These are phyloP conservation scores for Dryas drummondii DNA, from an alignment of 306 rosid genomes.

Conservation along the genomic window DNA sequence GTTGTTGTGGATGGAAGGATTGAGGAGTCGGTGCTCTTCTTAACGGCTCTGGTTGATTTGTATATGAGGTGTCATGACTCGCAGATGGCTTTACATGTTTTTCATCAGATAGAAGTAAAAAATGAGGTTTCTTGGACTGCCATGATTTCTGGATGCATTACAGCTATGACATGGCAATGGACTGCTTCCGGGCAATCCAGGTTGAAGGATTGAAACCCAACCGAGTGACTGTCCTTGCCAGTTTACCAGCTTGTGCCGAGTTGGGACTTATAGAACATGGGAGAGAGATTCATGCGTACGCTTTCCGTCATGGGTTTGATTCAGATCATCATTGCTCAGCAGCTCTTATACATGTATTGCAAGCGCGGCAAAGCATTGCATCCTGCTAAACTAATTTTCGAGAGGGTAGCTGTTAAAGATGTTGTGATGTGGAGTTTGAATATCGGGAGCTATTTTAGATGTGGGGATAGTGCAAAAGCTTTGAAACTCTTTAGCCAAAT, in stretches of 20 bases:
- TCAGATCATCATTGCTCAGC: constrained; percentile 50
- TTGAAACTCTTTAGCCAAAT: constrained; percentile 52
- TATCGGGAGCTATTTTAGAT: constrained; percentile 51
- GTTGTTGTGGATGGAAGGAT: constrained; percentile 47
- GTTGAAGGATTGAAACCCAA: constrained; percentile 49
- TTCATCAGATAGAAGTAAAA: constrained; percentile 44
- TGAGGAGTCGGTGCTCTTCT: constrained; percentile 41
- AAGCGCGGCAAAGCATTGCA: constrained; percentile 36
- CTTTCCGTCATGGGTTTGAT: constrained; percentile 46
- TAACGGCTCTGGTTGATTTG: constrained; percentile 60
- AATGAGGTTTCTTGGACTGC: constrained; percentile 79
- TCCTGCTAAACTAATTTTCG: constrained; percentile 46
- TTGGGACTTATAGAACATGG: constrained; percentile 41
- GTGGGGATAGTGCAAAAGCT: constrained; percentile 44
- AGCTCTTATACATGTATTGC: constrained; percentile 59
- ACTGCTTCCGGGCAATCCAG: constrained; percentile 52
- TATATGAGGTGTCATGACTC: constrained; percentile 46
- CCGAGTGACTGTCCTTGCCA: constrained; percentile 45
- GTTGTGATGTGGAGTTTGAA: constrained; percentile 67
- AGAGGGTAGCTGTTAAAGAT: constrained; percentile 46
- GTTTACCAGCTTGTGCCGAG: constrained; percentile 57
- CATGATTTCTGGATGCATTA: constrained; percentile 52
- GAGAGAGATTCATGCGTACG: constrained; percentile 59
- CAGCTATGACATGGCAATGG: constrained; percentile 39
- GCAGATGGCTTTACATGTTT: constrained; percentile 46